Evolutionary conservation across 1,284 basidiomycete species (phyloP).

Genomic region (Laetiporus sulphureus): DNA sequence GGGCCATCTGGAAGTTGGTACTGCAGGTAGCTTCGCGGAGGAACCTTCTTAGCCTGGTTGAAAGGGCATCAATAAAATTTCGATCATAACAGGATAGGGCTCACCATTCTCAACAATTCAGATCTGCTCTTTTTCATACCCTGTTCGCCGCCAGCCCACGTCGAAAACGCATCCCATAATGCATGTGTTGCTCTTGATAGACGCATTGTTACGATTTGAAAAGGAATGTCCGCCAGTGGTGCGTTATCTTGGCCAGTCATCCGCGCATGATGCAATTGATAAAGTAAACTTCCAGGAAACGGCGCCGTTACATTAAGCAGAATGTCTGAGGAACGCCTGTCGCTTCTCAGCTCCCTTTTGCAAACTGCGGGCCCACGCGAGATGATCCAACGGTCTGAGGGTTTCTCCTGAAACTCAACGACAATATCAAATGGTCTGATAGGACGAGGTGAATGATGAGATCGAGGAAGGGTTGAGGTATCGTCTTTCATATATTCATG

Average conservation of each 20-base stretch:
- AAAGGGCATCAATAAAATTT: constrained; percentile 5
- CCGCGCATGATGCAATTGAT: too few relatives aligned
- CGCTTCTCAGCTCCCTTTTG: too few relatives aligned
- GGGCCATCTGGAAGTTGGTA: constrained; percentile 50
- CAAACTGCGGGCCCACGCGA: constrained; percentile 51
- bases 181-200: constrained; percentile 37
- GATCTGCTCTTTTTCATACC: constrained; percentile 36
- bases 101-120: constrained; percentile 37
- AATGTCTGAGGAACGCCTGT: too few relatives aligned
- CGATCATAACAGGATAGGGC: too few relatives aligned
- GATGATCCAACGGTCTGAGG: constrained; percentile 55
- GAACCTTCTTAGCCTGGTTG: constrained; percentile 27
- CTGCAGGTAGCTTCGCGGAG: constrained; percentile 45
- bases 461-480: constrained; percentile 14
- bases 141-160: constrained; percentile 51
- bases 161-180: constrained; percentile 46
- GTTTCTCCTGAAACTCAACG: constrained; percentile 58
- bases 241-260: constrained; percentile 10
- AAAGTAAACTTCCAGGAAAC: too few relatives aligned
- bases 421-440: constrained; percentile 58
- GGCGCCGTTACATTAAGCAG: too few relatives aligned
- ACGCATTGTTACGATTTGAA: constrained; percentile 39
- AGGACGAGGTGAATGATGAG: constrained; percentile 4
- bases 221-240: constrained; percentile 3
- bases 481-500: constrained; percentile 5